Evolutionary conservation across 371 early-diverging fungal species (phyloP).

Genomic region (Coemansia sp.): DNA sequence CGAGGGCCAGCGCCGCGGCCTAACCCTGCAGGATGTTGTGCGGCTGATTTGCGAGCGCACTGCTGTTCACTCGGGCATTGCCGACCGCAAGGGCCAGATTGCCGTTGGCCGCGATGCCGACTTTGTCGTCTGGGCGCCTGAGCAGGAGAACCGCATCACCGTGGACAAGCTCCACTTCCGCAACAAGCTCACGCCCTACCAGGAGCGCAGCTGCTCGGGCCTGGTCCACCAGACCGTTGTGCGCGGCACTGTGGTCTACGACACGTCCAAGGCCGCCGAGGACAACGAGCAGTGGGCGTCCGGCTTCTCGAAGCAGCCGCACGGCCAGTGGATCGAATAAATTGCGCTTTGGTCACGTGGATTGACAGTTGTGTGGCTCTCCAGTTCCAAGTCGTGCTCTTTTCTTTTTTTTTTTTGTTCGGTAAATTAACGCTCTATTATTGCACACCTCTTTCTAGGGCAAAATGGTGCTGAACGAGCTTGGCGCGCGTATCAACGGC

Average conservation of each 20-base stretch:
- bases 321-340: slow-evolving; percentile 43
- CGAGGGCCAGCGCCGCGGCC: slow-evolving; percentile 69
- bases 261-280: slow-evolving; percentile 9
- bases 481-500: slow-evolving; percentile 85
- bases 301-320: slow-evolving; percentile 28
- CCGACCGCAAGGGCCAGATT: slow-evolving; percentile 67
- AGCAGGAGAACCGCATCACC: slow-evolving; percentile 59
- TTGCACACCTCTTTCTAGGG: not conserved
- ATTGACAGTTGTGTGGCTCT: not conserved
- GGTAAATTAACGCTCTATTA: not conserved
- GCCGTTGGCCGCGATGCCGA: slow-evolving; percentile 70
- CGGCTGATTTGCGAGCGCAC: slow-evolving; percentile 69
- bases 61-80: slow-evolving; percentile 62
- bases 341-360: not conserved
- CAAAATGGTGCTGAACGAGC: slow-evolving; percentile 85
- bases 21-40: slow-evolving; percentile 62
- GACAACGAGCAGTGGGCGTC: slow-evolving; percentile 21
- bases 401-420: not conserved
- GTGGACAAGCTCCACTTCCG: slow-evolving; percentile 69
- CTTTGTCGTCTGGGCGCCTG: slow-evolving; percentile 76
- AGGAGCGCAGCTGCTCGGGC: slow-evolving; percentile 63
- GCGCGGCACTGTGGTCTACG: slow-evolving; percentile 67
- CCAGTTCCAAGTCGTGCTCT: not conserved
- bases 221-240: slow-evolving; percentile 69
- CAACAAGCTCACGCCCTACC: slow-evolving; percentile 79